These are phyloP conservation scores for Pulicaria dysenterica DNA, from an alignment of 129 eudicot species.

Conservation along the genomic window DNA sequence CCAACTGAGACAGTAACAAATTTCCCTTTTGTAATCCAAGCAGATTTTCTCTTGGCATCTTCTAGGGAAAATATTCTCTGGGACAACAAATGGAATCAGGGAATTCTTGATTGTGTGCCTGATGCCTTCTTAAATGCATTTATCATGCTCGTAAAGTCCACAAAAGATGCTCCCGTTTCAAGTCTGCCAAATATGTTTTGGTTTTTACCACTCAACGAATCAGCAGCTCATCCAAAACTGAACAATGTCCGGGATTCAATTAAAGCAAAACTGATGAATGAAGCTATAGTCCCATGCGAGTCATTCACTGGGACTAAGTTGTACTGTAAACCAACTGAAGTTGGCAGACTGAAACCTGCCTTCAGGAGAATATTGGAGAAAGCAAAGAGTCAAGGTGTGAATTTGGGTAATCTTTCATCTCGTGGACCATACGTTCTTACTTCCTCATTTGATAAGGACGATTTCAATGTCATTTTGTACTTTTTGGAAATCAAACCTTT, in stretches of 20 bases:
- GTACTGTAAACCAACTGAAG: slow-evolving; percentile 52
- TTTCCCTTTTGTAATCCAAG: slow-evolving; percentile 66
- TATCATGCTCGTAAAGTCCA: slow-evolving; percentile 40
- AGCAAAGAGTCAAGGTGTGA: slow-evolving; percentile 39
- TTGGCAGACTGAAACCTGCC: slow-evolving; percentile 39
- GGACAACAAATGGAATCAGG: slow-evolving; percentile 58
- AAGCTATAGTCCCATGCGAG: slow-evolving; percentile 54
- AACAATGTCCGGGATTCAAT: slow-evolving; percentile 44
- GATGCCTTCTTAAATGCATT: slow-evolving; percentile 51
- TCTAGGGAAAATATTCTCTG: slow-evolving; percentile 59
- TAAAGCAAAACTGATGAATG: slow-evolving; percentile 34
- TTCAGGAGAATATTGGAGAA: slow-evolving; percentile 45
- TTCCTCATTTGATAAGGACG: slow-evolving; percentile 45
- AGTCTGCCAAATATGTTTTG: slow-evolving; percentile 42
- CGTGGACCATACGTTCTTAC: slow-evolving; percentile 43
- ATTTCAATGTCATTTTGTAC: slow-evolving; percentile 29
- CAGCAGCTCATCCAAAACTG: slow-evolving; percentile 33
- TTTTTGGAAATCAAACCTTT: slow-evolving; percentile 45
- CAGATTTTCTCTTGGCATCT: slow-evolving; percentile 61
- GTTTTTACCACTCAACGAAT: slow-evolving; percentile 41
- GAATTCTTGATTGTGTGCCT: slow-evolving; percentile 54
- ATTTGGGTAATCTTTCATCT: slow-evolving; percentile 44
- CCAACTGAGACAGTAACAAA: slow-evolving; percentile 64
- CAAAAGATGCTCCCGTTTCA: slow-evolving; percentile 40
- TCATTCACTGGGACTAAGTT: slow-evolving; percentile 41